Evolutionary conservation across 2,329 filamentous ascomycete species (phyloP), one percentile per base, ranked within the genome.

Genomic region (Diaporthe capsici): DNA sequence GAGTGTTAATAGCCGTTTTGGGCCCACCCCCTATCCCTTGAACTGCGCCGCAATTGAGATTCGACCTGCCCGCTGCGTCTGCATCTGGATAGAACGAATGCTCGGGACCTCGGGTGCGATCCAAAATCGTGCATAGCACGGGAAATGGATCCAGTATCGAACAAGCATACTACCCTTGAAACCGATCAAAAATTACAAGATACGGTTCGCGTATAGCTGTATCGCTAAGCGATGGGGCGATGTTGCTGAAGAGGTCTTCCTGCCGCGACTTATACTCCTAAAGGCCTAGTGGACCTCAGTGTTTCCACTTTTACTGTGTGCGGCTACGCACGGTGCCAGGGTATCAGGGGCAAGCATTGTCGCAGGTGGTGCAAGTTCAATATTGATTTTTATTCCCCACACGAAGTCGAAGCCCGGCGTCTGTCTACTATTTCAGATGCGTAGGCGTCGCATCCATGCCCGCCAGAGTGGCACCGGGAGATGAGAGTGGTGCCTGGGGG

Each of bases 1-100:
- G 71, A 73, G 71, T 53, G 58, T 61, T 55, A 39, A 73, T 53
- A 53, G 58, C 71, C 71, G 71, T 39, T 72, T 72, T 28, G 70
- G 70, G 39, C 53, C 70, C 55, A 49, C 70, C 65, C 44, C 49
- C 49, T 70, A 42, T 55, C 47, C 49, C 65, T 55, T 55, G 65
- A 28, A 42, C 65, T 70, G 65, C 65, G 65, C 65, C 65, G 65
- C 65, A 55, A 55, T 70, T 55, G 65, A 70, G 65, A 70, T 70
- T 70, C 65, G 65, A 55, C 49, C 49, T 70, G 31, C 65, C 65
- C 42, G 49, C 65, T 55, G 65, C 55, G 49, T 55, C 65, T 70
- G 49, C 49, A 55, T 70, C 47, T 70, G 65, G 65, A 42, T 53
- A 22, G 9, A 34, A 42, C n/a, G 12, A 42, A 42, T 70, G 34